These are phyloP conservation scores for Eucalyptus coolabah DNA, from an alignment of 345 rosid species.

Conservation along the genomic window DNA sequence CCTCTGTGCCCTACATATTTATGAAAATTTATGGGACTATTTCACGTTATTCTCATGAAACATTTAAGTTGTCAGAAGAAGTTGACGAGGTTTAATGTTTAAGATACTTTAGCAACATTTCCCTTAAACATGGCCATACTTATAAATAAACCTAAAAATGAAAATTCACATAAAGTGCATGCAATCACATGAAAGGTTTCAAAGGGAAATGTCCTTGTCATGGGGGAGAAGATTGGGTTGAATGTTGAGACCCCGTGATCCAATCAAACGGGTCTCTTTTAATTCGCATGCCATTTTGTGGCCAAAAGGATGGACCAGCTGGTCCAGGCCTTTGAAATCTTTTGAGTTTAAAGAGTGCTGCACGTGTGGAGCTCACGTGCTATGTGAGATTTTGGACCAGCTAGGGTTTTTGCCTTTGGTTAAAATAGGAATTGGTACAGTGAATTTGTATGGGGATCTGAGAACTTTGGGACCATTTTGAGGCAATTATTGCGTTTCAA, in stretches of 20 bases:
- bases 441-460: conserved; percentile 12
- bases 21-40: neutral
- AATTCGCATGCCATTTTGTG: neutral
- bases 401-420: neutral
- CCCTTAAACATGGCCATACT: neutral
- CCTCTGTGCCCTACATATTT: neutral
- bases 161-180: neutral
- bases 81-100: neutral
- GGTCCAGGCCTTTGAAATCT: neutral
- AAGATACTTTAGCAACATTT: neutral
- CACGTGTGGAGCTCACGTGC: conserved; percentile 29
- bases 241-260: neutral
- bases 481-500: conserved; percentile 18
- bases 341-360: conserved; percentile 10
- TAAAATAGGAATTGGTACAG: neutral
- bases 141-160: neutral
- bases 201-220: neutral
- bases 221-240: neutral
- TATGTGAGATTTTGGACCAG: conserved; percentile 4
- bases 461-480: conserved; percentile 16
- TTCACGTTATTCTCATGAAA: neutral
- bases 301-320: neutral
- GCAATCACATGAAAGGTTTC: neutral
- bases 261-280: neutral
- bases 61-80: neutral